Conservation (phyloP, 2,329 filamentous ascomycete species). For the Didymella pinodella region DNA sequence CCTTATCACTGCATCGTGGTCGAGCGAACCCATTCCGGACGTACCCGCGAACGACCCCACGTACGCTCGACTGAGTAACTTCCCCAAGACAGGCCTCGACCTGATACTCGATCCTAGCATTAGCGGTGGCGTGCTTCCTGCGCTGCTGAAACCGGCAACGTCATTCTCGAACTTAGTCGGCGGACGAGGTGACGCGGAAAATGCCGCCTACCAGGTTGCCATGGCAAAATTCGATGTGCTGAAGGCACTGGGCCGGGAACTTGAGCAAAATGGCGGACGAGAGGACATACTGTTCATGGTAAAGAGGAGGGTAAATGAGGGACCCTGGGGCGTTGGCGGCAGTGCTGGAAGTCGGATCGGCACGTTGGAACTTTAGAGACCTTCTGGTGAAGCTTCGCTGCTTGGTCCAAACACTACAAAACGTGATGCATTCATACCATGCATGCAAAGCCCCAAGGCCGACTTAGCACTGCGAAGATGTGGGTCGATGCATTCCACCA, state of each 20-base stretch:
- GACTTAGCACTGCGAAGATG: too few species aligned
- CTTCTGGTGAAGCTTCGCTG: too few species aligned
- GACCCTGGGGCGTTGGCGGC: conserved; percentile 52
- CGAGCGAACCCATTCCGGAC: conserved; percentile 48
- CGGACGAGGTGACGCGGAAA: conserved; percentile 64
- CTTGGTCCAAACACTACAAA: too few species aligned
- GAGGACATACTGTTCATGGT: conserved; percentile 55
- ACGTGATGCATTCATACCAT: too few species aligned
- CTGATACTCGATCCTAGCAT: conserved; percentile 61
- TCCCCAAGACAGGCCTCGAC: conserved; percentile 56
- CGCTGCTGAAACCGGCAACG: conserved; percentile 64
- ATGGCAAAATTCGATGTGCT: conserved; percentile 65
- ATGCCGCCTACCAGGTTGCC: conserved; percentile 65
- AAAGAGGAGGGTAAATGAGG: conserved; percentile 53
- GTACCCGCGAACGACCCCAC: conserved; percentile 62
- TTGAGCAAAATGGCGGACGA: conserved; percentile 51
- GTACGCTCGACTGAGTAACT: conserved; percentile 47
- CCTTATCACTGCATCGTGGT: conserved; percentile 64
- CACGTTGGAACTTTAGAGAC: conserved; percentile 51
- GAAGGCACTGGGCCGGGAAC: conserved; percentile 55
- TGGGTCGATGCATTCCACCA: too few species aligned
- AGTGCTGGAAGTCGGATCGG: conserved; percentile 56
- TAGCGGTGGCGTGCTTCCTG: conserved; percentile 61
- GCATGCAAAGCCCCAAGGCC: too few species aligned
- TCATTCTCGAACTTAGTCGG: conserved; percentile 67